These are phyloP conservation scores for Cicer pinnatifidum DNA, from an alignment of 306 rosid genomes.

Conservation along the genomic window DNA sequence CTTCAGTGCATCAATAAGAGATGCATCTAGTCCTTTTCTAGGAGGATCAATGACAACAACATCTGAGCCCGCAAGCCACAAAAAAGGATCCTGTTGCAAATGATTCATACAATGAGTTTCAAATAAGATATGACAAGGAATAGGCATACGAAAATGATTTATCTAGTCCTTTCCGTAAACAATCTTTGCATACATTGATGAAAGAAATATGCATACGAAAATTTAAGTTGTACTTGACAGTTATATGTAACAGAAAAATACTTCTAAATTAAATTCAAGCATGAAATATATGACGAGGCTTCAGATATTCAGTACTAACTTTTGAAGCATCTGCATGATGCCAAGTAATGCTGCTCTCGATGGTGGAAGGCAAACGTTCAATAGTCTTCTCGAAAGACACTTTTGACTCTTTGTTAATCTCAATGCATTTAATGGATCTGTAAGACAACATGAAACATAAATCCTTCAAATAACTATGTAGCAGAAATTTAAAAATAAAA, in stretches of 20 bases:
- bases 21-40: constrained; percentile 82
- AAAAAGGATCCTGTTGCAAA: constrained; percentile 78
- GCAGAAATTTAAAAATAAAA: constrained; percentile 15
- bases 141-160: constrained; percentile 20
- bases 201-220: constrained; percentile 25
- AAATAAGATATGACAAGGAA: constrained; percentile 32
- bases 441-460: constrained; percentile 29
- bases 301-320: constrained; percentile 53
- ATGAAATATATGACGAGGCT: constrained; percentile 39
- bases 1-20: constrained; percentile 70
- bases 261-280: constrained; percentile 34
- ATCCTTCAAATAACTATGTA: constrained; percentile 31
- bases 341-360: constrained; percentile 85
- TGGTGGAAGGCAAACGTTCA: constrained; percentile 66
- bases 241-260: constrained; percentile 8
- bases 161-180: constrained; percentile 9
- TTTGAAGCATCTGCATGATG: constrained; percentile 89
- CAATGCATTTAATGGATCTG: constrained; percentile 93
- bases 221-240: not conserved
- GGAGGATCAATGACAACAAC: constrained; percentile 96
- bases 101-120: constrained; percentile 41
- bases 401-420: constrained; percentile 89
- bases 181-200: constrained; percentile 2
- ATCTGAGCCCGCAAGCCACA: constrained; percentile 87
- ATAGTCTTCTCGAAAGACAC: constrained; percentile 89